Conservation (phyloP, 2,329 filamentous ascomycete genomes). For the Aspergillus pseudotamarii region DNA sequence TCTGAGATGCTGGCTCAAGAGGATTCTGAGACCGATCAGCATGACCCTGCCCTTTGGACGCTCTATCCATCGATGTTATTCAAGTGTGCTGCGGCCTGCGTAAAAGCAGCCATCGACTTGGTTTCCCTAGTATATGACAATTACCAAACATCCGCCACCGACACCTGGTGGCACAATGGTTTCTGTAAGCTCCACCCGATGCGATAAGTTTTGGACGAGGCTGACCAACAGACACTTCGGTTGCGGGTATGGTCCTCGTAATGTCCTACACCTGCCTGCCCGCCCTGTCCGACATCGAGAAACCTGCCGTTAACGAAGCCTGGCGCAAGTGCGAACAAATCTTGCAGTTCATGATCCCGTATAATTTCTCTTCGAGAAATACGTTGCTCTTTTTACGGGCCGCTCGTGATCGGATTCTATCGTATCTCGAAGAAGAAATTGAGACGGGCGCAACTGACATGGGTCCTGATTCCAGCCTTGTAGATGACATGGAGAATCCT, state of each 20-base stretch:
- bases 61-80: constrained; percentile 30
- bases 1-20: constrained; percentile 18
- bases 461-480: neutral
- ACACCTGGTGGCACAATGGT: constrained; percentile 45
- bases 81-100: constrained; percentile 36
- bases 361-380: constrained; percentile 33
- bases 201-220: neutral
- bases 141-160: constrained; percentile 28
- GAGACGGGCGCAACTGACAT: neutral
- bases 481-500: neutral
- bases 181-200: constrained; percentile 34
- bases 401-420: constrained; percentile 8
- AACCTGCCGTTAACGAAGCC: constrained; percentile 19
- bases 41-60: constrained; percentile 5
- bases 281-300: constrained; percentile 24
- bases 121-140: constrained; percentile 34
- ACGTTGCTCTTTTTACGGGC: constrained; percentile 33
- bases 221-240: constrained; percentile 31
- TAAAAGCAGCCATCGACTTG: constrained; percentile 34
- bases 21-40: constrained; percentile 8
- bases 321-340: constrained; percentile 34
- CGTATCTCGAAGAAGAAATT: neutral
- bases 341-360: constrained; percentile 29
- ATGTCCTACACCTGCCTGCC: constrained; percentile 31
- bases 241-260: constrained; percentile 34